phyloP scores from a whole-genome alignment of 2,329 filamentous ascomycete genomes.

The Tolypocladium nubicola region DNA sequence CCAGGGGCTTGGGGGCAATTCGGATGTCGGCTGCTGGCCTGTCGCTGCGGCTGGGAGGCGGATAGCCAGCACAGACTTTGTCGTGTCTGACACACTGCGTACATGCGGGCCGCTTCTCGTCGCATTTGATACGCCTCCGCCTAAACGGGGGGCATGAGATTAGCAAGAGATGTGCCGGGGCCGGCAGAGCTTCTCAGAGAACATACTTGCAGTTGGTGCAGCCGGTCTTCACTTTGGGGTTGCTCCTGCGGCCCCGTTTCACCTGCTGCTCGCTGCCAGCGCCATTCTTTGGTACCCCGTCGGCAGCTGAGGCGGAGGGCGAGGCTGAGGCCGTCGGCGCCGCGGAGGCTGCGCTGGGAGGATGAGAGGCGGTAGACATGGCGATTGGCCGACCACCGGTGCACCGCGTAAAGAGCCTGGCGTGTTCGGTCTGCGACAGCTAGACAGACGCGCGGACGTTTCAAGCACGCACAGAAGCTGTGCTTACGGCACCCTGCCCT shows the following conservation, averaged over 20 bases:
- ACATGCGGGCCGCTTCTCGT: constrained; percentile 51
- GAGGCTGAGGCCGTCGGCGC: background rate
- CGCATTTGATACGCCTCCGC: constrained; percentile 54
- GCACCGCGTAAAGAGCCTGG: background rate
- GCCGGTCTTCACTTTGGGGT: constrained; percentile 55
- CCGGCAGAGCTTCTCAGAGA: background rate
- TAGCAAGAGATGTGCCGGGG: background rate
- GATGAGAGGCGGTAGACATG: background rate
- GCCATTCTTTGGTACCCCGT: background rate
- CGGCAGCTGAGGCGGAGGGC: background rate
- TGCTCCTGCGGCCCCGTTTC: constrained; percentile 41
- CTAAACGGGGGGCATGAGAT: constrained; percentile 19
- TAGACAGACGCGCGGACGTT: background rate
- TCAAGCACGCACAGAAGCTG: background rate
- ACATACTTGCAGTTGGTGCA: constrained; percentile 60
- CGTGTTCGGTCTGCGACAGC: background rate
- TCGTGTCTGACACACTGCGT: constrained; percentile 49
- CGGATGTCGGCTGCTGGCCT: constrained; percentile 34
- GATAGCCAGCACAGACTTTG: constrained; percentile 50
- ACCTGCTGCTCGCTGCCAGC: constrained; percentile 3
- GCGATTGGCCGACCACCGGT: background rate
- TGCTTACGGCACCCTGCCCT: background rate
- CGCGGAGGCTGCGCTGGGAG: background rate
- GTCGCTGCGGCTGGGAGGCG: constrained; percentile 39
- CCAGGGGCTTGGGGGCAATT: constrained; percentile 37